phyloP scores from a whole-genome alignment of 495 filamentous ascomycete species.

The Penicillium coprophilum region DNA sequence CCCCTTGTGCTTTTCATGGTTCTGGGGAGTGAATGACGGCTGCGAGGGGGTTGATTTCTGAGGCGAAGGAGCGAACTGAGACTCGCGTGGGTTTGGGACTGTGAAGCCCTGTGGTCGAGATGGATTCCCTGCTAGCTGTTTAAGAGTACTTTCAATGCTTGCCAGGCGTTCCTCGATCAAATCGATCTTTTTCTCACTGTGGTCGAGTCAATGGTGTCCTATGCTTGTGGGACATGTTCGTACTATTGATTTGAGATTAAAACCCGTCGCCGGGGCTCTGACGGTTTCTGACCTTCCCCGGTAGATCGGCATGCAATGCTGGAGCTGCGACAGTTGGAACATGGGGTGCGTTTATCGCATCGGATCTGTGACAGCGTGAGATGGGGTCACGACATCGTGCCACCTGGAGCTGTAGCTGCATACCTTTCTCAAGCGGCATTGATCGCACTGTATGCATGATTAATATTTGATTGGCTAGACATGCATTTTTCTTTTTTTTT shows the following conservation, averaged over 20 bases:
- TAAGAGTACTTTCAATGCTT: slow-evolving; percentile 55
- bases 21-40: slow-evolving; percentile 8
- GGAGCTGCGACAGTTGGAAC: slow-evolving; percentile 49
- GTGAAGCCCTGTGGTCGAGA: slow-evolving; percentile 9
- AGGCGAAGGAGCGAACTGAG: slow-evolving; percentile 23
- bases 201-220: neutral
- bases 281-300: slow-evolving; percentile 56
- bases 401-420: neutral
- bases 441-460: slow-evolving; percentile 44
- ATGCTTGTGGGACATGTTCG: slow-evolving; percentile 12
- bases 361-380: slow-evolving; percentile 32
- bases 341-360: slow-evolving; percentile 47
- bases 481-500: neutral
- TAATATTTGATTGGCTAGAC: neutral
- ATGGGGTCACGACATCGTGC: neutral
- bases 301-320: slow-evolving; percentile 55
- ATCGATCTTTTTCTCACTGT: slow-evolving; percentile 68
- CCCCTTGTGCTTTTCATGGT: slow-evolving; percentile 20
- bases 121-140: slow-evolving; percentile 27
- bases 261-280: slow-evolving; percentile 60
- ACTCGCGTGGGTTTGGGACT: slow-evolving; percentile 10
- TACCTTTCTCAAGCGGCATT: slow-evolving; percentile 54
- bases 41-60: slow-evolving; percentile 2
- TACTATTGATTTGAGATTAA: slow-evolving; percentile 71
- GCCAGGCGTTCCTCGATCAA: slow-evolving; percentile 61